Percentiles rank a stretch among this genome's conserved stretches.
These are phyloP conservation scores for Paramecium pentaurelia DNA, from an alignment of 73 alveolate species.

Conservation along the genomic window DNA sequence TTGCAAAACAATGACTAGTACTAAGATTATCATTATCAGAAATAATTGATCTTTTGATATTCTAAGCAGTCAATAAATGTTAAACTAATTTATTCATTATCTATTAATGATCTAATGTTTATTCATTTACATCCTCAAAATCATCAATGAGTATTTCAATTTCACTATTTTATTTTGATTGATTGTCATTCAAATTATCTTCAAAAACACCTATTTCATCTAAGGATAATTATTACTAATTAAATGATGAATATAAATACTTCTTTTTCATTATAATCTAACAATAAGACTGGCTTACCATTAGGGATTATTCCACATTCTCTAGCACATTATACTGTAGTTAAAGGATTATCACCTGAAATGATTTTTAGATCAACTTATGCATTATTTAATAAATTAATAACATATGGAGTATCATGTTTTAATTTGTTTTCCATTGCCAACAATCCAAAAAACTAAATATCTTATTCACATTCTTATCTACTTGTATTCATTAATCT, in stretches of 20 bases:
- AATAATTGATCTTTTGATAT: neutral
- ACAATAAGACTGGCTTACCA: conserved; percentile 21
- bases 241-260: neutral
- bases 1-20: conserved; percentile 32
- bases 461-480: conserved; percentile 67
- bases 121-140: neutral
- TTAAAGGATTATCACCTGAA: conserved; percentile 82
- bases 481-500: conserved; percentile 64
- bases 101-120: neutral
- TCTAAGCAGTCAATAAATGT: neutral
- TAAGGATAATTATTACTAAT: neutral
- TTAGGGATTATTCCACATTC: conserved; percentile 66
- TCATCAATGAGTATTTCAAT: neutral
- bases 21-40: neutral
- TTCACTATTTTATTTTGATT: neutral
- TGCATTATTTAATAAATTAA: conserved; percentile 53
- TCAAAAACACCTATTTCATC: conserved; percentile 20
- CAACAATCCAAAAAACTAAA: conserved; percentile 70
- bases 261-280: conserved; percentile 28
- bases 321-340: conserved; percentile 76
- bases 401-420: conserved; percentile 64
- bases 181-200: neutral
- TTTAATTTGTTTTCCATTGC: conserved; percentile 77
- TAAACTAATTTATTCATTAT: neutral
- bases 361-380: conserved; percentile 67